These are phyloP conservation scores for Nigrograna mackinnonii DNA, from an alignment of 2,329 filamentous ascomycete species.

Conservation along the genomic window DNA sequence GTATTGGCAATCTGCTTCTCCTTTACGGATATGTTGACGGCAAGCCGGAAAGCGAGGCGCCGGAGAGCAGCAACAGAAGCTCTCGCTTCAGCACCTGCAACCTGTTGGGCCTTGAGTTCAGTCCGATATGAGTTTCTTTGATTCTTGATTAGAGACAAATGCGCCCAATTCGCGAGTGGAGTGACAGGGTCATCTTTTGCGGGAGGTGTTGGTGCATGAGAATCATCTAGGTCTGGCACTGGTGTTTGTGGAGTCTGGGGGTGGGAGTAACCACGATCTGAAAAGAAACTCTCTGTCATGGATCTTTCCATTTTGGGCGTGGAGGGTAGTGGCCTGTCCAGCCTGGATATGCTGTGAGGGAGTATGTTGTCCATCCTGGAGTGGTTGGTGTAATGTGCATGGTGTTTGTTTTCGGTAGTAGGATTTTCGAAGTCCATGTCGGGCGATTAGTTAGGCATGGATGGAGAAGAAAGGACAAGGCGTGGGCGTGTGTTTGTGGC, in stretches of 20 bases:
- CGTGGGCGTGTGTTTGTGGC: neutral
- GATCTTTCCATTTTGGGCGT: slow-evolving; percentile 34
- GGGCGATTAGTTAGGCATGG: neutral
- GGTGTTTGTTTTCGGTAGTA: slow-evolving; percentile 19
- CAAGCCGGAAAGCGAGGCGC: slow-evolving; percentile 41
- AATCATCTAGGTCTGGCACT: slow-evolving; percentile 12
- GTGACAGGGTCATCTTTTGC: slow-evolving; percentile 25
- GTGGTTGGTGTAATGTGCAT: slow-evolving; percentile 18
- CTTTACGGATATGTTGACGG: slow-evolving; percentile 43
- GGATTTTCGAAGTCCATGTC: slow-evolving; percentile 20
- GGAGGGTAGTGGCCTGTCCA: slow-evolving; percentile 20
- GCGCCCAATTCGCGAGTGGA: slow-evolving; percentile 40
- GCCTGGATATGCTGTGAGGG: slow-evolving; percentile 25
- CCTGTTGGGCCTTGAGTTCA: slow-evolving; percentile 35
- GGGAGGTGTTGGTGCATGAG: slow-evolving; percentile 8
- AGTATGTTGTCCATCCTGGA: slow-evolving; percentile 33
- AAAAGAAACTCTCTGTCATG: slow-evolving; percentile 39
- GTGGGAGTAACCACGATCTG: slow-evolving; percentile 19
- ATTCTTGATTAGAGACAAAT: slow-evolving; percentile 38
- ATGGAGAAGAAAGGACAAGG: no score
- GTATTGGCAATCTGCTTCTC: slow-evolving; percentile 40
- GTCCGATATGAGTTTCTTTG: slow-evolving; percentile 36
- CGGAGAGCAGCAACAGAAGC: slow-evolving; percentile 38
- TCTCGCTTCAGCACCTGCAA: slow-evolving; percentile 36
- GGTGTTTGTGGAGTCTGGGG: slow-evolving; percentile 11